These are phyloP conservation scores for Suillus paluster DNA, from an alignment of 768 basidiomycete species.

Conservation along the genomic window DNA sequence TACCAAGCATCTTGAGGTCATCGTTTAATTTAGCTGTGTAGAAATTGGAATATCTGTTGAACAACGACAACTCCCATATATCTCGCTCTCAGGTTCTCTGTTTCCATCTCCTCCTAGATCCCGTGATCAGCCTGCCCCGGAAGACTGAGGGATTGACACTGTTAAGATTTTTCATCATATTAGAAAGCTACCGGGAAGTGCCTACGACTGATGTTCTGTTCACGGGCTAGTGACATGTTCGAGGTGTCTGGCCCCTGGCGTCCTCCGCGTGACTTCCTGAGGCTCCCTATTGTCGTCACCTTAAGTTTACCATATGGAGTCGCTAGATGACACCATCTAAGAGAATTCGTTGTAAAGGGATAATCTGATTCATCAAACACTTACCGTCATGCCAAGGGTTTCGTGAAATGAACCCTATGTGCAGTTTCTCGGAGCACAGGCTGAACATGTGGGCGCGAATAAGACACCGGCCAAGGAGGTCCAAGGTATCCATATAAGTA, in stretches of 20 bases:
- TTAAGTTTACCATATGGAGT: neutral
- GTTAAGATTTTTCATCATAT: too few species aligned
- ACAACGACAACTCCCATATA: neutral
- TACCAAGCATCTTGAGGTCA: neutral
- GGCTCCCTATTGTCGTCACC: too few species aligned
- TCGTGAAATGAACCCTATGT: neutral
- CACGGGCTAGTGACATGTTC: neutral
- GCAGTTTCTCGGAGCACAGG: neutral
- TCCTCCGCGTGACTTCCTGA: neutral
- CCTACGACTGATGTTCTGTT: neutral
- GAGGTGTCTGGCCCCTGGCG: neutral
- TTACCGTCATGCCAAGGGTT: neutral
- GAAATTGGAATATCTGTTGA: neutral
- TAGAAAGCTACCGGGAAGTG: neutral
- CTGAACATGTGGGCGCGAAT: neutral
- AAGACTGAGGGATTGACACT: neutral
- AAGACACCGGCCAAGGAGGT: too few species aligned
- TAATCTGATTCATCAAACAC: neutral
- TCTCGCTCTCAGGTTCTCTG: neutral
- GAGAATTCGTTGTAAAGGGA: neutral
- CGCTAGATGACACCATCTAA: neutral
- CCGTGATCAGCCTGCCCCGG: neutral
- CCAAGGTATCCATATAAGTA: neutral
- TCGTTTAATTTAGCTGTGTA: too few species aligned
- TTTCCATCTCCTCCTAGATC: neutral